Evolutionary conservation across 2,329 filamentous ascomycete species (phyloP).

Genomic region (Pseudopithomyces chartarum): DNA sequence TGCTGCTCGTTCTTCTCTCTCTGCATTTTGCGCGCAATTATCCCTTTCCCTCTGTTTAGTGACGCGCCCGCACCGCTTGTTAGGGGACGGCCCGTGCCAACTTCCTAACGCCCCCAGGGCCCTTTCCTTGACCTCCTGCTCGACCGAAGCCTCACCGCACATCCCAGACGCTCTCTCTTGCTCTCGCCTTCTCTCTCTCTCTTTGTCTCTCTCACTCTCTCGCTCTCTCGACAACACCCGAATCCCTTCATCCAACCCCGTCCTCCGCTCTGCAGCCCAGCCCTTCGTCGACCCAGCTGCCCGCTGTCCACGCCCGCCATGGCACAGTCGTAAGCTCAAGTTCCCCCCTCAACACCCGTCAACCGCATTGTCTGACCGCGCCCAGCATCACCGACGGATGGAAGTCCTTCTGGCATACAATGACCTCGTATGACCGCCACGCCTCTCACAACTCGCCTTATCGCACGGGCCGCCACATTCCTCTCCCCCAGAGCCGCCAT

Average conservation of each 20-base stretch:
- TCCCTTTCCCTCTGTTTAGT: constrained; percentile 21
- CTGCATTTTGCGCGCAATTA: constrained; percentile 8
- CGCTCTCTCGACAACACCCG: too few relatives aligned
- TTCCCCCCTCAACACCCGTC: constrained; percentile 10
- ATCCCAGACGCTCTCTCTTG: neutral
- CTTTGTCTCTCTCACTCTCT: too few relatives aligned
- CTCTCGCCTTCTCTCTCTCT: constrained; percentile 4
- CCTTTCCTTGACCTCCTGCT: constrained; percentile 5
- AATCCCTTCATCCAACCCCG: neutral
- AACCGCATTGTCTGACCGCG: constrained; percentile 26
- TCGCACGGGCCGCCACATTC: constrained; percentile 86
- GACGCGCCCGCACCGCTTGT: constrained; percentile 8
- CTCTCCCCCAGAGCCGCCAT: constrained; percentile 80
- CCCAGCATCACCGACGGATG: constrained; percentile 59
- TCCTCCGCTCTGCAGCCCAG: constrained; percentile 10
- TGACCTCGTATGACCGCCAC: constrained; percentile 79
- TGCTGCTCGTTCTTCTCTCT: neutral
- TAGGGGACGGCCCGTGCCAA: constrained; percentile 14
- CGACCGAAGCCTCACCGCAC: constrained; percentile 4
- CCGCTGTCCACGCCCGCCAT: constrained; percentile 23
- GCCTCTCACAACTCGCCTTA: constrained; percentile 93
- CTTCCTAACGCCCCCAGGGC: constrained; percentile 9
- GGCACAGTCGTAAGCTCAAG: constrained; percentile 39
- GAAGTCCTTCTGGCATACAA: constrained; percentile 90
- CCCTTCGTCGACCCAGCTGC: neutral